Evolutionary conservation across 768 basidiomycete genomes (phyloP).

Genomic region (Suillus ampliporus): DNA sequence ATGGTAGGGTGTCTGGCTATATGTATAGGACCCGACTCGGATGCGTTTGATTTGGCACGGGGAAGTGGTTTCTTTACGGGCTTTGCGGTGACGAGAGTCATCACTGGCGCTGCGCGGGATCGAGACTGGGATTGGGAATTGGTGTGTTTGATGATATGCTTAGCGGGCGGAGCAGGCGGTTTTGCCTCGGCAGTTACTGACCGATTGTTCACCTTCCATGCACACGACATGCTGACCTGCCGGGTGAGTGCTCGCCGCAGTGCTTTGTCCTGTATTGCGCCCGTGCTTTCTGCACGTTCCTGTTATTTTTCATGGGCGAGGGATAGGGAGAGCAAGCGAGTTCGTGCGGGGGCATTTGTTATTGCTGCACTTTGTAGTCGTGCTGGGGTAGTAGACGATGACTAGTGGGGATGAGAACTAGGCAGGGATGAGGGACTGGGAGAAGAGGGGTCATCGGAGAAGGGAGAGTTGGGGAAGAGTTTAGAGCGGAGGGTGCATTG

Average conservation of each 20-base stretch:
- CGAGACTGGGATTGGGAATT: neutral
- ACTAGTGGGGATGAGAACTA: slow-evolving; percentile 25
- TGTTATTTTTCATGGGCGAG: slow-evolving; percentile 64
- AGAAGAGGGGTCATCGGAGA: slow-evolving; percentile 48
- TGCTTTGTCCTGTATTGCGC: slow-evolving; percentile 33
- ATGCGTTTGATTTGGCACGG: slow-evolving; percentile 17
- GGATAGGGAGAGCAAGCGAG: slow-evolving; percentile 71
- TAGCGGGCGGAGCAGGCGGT: slow-evolving; percentile 16
- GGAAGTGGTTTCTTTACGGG: slow-evolving; percentile 49
- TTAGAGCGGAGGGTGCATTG: slow-evolving; percentile 64
- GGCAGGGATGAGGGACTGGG: slow-evolving; percentile 20
- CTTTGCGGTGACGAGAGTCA: too few relatives aligned
- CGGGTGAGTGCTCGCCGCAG: slow-evolving; percentile 65
- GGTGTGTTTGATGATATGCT: neutral
- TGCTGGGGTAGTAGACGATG: slow-evolving; percentile 22
- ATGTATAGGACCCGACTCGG: too few relatives aligned
- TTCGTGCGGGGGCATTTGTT: slow-evolving; percentile 50
- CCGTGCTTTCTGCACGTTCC: slow-evolving; percentile 42
- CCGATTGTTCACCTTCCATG: slow-evolving; percentile 54
- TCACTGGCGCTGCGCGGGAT: too few relatives aligned
- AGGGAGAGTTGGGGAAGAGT: slow-evolving; percentile 68
- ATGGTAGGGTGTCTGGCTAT: too few relatives aligned
- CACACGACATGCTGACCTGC: slow-evolving; percentile 81
- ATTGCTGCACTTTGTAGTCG: slow-evolving; percentile 11
- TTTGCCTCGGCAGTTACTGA: slow-evolving; percentile 24